Conservation (phyloP, 2,329 filamentous ascomycete species). For the Monilinia fructigena region DNA sequence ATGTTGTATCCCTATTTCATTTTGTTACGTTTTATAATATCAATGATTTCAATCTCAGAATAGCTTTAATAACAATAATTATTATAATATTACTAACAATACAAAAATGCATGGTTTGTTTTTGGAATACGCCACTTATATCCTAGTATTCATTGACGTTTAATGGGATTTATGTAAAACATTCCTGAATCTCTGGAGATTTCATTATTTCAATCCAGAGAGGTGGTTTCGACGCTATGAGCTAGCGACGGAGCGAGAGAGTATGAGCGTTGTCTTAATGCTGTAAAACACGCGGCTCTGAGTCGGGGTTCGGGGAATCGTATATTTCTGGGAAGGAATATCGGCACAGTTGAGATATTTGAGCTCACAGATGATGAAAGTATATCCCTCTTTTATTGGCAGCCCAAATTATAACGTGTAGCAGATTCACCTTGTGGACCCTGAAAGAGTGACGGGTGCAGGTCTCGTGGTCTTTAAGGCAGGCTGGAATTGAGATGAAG, state of each 20-base stretch:
- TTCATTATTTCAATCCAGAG: constrained; percentile 39
- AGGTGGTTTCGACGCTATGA: constrained; percentile 47
- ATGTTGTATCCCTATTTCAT: too few relatives aligned
- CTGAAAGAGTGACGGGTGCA: constrained; percentile 43
- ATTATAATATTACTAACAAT: too few relatives aligned
- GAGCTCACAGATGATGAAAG: constrained; percentile 49
- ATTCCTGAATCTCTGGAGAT: too few relatives aligned
- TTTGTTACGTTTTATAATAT: too few relatives aligned
- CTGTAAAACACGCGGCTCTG: constrained; percentile 44
- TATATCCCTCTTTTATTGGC: constrained; percentile 19
- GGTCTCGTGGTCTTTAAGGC: constrained; percentile 45
- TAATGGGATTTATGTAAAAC: too few relatives aligned
- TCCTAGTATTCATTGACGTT: too few relatives aligned
- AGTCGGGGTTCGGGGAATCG: constrained; percentile 47
- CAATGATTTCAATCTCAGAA: too few relatives aligned
- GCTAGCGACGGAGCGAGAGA: constrained; percentile 39
- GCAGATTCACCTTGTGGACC: constrained; percentile 42
- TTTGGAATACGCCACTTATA: too few relatives aligned
- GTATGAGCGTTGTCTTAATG: constrained; percentile 40
- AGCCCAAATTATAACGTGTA: not conserved
- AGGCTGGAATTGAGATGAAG: constrained; percentile 33
- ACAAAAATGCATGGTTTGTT: too few relatives aligned
- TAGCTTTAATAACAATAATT: too few relatives aligned
- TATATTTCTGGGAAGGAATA: constrained; percentile 45
- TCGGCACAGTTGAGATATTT: constrained; percentile 46